Evolutionary conservation across 2,329 filamentous ascomycete genomes (phyloP).

Genomic region (Nemania serpens): DNA sequence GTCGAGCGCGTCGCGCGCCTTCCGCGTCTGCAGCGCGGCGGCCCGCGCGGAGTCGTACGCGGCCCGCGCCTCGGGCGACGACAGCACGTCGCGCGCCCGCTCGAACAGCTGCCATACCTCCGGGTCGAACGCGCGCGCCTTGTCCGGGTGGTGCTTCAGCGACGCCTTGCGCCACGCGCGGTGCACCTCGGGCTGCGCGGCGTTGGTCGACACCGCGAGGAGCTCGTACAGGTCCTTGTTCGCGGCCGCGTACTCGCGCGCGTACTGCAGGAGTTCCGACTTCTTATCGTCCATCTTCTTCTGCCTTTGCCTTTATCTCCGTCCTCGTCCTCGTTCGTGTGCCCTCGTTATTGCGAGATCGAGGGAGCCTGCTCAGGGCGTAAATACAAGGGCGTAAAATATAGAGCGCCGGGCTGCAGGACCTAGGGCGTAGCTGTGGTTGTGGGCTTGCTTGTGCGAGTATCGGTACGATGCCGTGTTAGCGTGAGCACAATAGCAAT

Average conservation of each 20-base stretch:
- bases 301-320: not conserved
- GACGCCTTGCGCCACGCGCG: conserved; percentile 79
- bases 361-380: no score
- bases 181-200: conserved; percentile 73
- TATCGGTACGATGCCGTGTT: no score
- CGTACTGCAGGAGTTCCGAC: conserved; percentile 55
- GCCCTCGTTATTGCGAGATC: no score
- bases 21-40: conserved; percentile 70
- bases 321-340: not conserved
- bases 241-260: conserved; percentile 61
- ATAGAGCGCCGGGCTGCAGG: no score
- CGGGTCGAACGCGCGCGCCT: conserved; percentile 76
- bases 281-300: conserved; percentile 46
- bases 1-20: conserved; percentile 75
- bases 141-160: conserved; percentile 93
- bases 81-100: conserved; percentile 83
- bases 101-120: conserved; percentile 85
- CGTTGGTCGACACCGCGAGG: conserved; percentile 67
- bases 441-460: no score
- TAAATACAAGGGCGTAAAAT: no score
- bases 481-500: no score
- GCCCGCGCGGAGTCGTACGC: conserved; percentile 79
- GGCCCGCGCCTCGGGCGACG: conserved; percentile 69
- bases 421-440: no score
- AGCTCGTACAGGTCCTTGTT: conserved; percentile 78